Conservation (phyloP, 148 eudicot genomes). For the Camellia japonica region DNA sequence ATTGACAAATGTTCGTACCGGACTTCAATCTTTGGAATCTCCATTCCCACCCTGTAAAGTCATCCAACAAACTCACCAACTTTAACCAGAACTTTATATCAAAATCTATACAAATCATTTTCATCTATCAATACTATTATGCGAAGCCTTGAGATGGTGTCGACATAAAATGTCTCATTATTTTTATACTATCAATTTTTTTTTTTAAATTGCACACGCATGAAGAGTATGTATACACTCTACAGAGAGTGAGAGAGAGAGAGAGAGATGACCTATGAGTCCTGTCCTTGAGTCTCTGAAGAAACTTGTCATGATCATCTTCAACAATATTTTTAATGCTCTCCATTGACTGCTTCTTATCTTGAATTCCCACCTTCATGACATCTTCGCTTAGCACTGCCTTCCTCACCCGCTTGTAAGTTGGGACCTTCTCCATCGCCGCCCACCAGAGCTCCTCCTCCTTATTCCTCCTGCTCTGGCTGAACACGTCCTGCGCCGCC, state of each 20-base stretch:
- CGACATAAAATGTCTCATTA: no score
- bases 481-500: constrained; percentile 21
- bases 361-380: constrained; percentile 31
- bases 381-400: constrained; percentile 49
- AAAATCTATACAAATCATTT: not conserved
- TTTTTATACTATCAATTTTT: no score
- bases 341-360: constrained; percentile 46
- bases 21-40: constrained; percentile 42
- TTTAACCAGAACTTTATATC: not conserved
- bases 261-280: constrained; percentile 29
- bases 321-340: constrained; percentile 43
- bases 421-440: constrained; percentile 63
- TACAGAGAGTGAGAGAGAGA: not conserved
- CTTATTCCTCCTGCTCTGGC: constrained; percentile 13
- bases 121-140: not conserved
- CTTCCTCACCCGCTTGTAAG: constrained; percentile 53
- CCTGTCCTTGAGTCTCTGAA: constrained; percentile 38
- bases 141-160: no score
- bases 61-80: not conserved
- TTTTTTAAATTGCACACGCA: no score
- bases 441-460: constrained; percentile 73
- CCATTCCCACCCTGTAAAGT: constrained; percentile 34
- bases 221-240: not conserved
- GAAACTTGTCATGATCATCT: constrained; percentile 50
- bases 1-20: constrained; percentile 33